Conservation (phyloP, 768 basidiomycete species). For the Boletus tylopilopsis region DNA sequence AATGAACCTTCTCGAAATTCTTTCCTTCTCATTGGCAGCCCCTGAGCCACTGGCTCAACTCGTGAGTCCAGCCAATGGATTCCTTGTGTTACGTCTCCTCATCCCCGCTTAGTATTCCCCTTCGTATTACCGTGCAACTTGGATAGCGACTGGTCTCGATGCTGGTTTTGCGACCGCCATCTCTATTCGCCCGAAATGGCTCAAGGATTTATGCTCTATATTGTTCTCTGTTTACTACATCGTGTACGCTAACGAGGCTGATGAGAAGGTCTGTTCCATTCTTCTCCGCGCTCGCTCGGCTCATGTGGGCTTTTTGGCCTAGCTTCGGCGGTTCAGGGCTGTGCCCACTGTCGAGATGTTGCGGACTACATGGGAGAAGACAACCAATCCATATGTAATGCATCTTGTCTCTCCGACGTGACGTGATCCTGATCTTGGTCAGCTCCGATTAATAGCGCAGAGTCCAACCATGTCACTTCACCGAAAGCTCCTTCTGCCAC, state of each 20-base stretch:
- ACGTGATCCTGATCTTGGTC: constrained; percentile 3
- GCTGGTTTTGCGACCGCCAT: constrained; percentile 97
- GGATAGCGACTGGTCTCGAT: constrained; percentile 92
- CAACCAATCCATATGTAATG: constrained; percentile 81
- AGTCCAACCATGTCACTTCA: constrained; percentile 61
- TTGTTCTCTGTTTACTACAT: constrained; percentile 90
- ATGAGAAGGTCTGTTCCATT: constrained; percentile 77
- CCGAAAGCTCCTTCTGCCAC: constrained; percentile 76
- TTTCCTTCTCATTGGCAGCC: constrained; percentile 43
- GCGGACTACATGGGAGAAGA: constrained; percentile 95
- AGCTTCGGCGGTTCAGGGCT: constrained; percentile 91
- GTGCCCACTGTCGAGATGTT: constrained; percentile 97
- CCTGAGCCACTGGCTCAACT: constrained; percentile 91
- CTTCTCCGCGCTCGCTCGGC: background rate
- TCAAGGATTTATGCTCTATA: constrained; percentile 82
- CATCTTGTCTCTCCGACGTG: constrained; percentile 23
- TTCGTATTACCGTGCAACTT: constrained; percentile 94
- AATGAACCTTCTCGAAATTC: background rate
- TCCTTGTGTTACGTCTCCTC: constrained; percentile 5
- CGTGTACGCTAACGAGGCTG: constrained; percentile 81
- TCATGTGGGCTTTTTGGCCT: constrained; percentile 3
- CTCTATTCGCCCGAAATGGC: constrained; percentile 87
- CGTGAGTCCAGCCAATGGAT: constrained; percentile 41
- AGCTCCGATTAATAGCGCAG: constrained; percentile 62
- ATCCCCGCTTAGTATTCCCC: constrained; percentile 66